These are phyloP conservation scores for Fusarium austroafricanum DNA, from an alignment of 2,329 filamentous ascomycete species.

Conservation along the genomic window DNA sequence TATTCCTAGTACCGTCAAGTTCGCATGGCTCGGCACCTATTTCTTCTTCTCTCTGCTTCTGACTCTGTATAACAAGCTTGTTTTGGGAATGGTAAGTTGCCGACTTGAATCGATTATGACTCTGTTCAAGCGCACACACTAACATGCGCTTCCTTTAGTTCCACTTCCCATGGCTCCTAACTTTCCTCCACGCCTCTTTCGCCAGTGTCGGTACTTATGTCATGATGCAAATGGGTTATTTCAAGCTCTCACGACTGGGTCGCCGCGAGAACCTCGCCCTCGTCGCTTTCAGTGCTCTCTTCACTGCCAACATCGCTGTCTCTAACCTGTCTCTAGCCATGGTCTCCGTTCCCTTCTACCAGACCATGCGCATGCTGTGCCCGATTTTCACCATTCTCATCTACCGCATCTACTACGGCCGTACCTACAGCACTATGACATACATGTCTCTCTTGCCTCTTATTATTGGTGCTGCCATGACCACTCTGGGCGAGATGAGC, in stretches of 20 bases:
- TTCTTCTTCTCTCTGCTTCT: conserved; percentile 62
- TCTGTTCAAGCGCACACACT: conserved; percentile 10
- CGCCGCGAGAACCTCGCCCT: conserved; percentile 66
- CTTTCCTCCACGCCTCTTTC: conserved; percentile 67
- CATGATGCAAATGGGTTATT: conserved; percentile 63
- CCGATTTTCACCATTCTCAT: conserved; percentile 72
- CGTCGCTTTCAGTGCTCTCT: conserved; percentile 68
- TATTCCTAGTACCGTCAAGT: conserved; percentile 59
- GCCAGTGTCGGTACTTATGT: conserved; percentile 66
- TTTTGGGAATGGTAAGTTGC: conserved; percentile 61
- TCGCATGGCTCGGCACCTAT: conserved; percentile 63
- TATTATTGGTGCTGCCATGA: conserved; percentile 68
- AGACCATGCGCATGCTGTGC: conserved; percentile 71
- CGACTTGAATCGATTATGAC: not conserved
- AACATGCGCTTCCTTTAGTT: conserved; percentile 56
- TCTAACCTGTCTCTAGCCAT: conserved; percentile 72
- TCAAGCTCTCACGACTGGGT: conserved; percentile 64
- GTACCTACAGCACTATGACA: conserved; percentile 66
- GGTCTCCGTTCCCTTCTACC: conserved; percentile 74
- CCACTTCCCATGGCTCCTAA: conserved; percentile 70
- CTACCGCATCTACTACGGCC: conserved; percentile 66
- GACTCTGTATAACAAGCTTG: conserved; percentile 70
- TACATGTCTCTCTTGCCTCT: conserved; percentile 72
- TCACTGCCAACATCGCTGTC: conserved; percentile 72
- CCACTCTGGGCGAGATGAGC: conserved; percentile 71